phyloP scores from a whole-genome alignment of 192 early-diverging fungal genomes.

The Chytriomyces confervae region DNA sequence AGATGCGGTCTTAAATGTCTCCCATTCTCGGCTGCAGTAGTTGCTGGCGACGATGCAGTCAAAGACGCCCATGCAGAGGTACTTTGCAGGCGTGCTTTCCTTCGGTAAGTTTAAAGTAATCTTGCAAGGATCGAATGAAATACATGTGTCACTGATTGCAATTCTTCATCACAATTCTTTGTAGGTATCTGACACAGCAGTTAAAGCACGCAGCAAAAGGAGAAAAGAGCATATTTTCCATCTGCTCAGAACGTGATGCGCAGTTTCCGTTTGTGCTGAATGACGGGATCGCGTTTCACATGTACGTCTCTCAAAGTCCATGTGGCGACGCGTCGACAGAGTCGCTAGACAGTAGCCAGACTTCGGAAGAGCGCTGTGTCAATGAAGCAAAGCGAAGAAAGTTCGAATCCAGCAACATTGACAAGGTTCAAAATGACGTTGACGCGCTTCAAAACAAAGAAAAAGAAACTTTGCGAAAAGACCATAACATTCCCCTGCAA shows the following conservation, averaged over 20 bases:
- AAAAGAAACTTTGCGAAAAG: no score
- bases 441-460: constrained; percentile 34
- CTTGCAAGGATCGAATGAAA: no score
- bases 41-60: no score
- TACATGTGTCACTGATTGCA: no score
- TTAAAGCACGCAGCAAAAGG: no score
- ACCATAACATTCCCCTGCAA: not conserved
- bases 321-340: constrained; percentile 85
- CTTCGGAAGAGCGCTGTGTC: constrained; percentile 30
- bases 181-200: no score
- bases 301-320: constrained; percentile 79
- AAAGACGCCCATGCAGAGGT: no score
- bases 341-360: constrained; percentile 37
- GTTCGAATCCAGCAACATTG: constrained; percentile 48
- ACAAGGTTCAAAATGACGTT: constrained; percentile 40
- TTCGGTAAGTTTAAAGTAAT: no score
- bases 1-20: no score
- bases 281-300: constrained; percentile 59
- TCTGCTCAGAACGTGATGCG: not conserved
- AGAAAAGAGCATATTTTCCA: not conserved
- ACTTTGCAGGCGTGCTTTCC: no score
- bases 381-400: constrained; percentile 51
- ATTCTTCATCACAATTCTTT: no score
- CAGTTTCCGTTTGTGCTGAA: constrained; percentile 7
- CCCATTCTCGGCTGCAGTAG: no score